Base-by-base conservation (phyloP, 306 rosid species). In the Quercus suber region DNA sequence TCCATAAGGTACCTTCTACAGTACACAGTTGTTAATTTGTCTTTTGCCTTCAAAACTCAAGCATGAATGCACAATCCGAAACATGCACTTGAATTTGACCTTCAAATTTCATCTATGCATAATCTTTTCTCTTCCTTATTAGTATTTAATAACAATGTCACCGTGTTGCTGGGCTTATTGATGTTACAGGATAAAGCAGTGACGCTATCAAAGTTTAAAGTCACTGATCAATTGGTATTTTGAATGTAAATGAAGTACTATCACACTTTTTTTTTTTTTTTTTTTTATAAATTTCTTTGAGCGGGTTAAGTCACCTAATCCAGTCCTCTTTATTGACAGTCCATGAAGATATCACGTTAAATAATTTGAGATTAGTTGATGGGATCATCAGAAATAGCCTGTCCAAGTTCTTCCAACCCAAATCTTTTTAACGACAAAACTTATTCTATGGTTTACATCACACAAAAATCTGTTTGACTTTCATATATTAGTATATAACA, bases 271-370 rank as follows among this genome's bases (percentile, higher is more conserved):
- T 7, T 45, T 19, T 18, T 67, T 65, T 45, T 18, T 18, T 31
- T 30, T 65, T 1, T 37, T 1, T 35, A 6, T n/a, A n/a, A n/a
- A n/a, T 37, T 37, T 41, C 45, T 57, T 69, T 18, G 52, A 56
- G 49, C 63, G 71, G 59, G 84, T 78, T 73, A 78, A 76, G 61
- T 70, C 85, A 85, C 89, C 87, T 79, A 88, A 83, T 80, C 61
- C 76, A 2, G 43, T 69, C 51, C 37, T 68, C 80, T 83, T 78
- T 80, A 60, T 81, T 85, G 84, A 83, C 85, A 78, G 78, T 76
- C 28, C 69, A 55, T 52, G n/a, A 69, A 51, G 3, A n/a, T 9
- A 57, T 67, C 52, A 31, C 49, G 23, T 2, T 8, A 19, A 35
- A 67, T 3, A 33, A 67, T 1, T 27, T 67, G 27, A 67, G 52